Evolutionary conservation across 352 stramenopile species (phyloP).

Genomic region (Phytophthora fragariaefolia): DNA sequence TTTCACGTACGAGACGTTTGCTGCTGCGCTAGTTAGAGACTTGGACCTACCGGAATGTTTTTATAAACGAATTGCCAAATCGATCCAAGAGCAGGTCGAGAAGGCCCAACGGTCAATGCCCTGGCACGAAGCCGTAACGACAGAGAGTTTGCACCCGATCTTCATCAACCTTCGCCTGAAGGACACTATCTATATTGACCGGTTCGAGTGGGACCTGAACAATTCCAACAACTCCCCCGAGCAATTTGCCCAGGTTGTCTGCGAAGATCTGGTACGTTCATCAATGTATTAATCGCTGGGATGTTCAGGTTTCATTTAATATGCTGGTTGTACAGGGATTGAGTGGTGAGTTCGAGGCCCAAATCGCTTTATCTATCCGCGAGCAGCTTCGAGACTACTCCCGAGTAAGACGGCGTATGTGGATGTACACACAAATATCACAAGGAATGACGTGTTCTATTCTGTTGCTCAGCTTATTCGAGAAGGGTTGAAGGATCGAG

Average conservation of each 20-base stretch:
- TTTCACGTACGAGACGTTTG: constrained; percentile 81
- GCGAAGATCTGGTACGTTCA: constrained; percentile 68
- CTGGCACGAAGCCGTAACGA: constrained; percentile 59
- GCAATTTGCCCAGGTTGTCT: constrained; percentile 65
- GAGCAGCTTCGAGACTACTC: constrained; percentile 83
- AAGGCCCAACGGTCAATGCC: constrained; percentile 62
- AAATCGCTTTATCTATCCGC: constrained; percentile 80
- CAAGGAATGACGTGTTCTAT: no score
- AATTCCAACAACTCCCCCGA: constrained; percentile 75
- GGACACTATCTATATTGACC: constrained; percentile 83
- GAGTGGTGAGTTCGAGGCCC: constrained; percentile 79
- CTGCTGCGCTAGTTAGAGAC: constrained; percentile 69
- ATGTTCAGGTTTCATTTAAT: constrained; percentile 5
- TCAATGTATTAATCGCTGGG: not conserved
- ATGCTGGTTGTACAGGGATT: constrained; percentile 49
- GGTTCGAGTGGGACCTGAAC: constrained; percentile 85
- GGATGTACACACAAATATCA: not conserved
- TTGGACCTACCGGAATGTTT: constrained; percentile 79
- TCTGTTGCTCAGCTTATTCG: constrained; percentile 57
- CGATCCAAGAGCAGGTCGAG: constrained; percentile 74
- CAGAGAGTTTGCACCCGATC: constrained; percentile 76
- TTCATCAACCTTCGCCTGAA: constrained; percentile 85
- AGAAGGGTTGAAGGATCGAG: constrained; percentile 69
- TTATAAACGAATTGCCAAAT: constrained; percentile 66
- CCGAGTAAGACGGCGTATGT: constrained; percentile 39